Evolutionary conservation across 306 rosid genomes (phyloP).

Genomic region (Dalbergia cochinchinensis): DNA sequence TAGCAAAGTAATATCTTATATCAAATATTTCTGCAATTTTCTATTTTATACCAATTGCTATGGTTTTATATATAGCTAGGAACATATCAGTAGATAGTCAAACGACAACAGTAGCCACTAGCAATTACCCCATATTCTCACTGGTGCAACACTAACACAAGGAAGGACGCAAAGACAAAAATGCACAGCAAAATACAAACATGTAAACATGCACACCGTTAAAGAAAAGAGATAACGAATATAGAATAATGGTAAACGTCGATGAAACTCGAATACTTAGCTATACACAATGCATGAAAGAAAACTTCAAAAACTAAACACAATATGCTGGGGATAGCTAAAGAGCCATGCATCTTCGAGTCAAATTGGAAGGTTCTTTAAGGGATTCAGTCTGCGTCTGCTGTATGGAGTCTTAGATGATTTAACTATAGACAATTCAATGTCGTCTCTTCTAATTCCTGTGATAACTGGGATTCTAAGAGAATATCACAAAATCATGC

Average conservation of each 20-base stretch:
- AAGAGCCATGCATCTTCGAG: no score
- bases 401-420: not conserved
- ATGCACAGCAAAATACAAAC: not conserved
- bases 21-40: not conserved
- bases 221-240: not conserved
- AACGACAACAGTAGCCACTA: not conserved
- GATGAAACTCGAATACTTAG: not conserved
- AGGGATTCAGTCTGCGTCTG: no score
- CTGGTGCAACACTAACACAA: no score
- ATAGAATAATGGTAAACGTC: not conserved
- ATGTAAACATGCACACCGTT: not conserved
- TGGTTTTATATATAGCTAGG: not conserved
- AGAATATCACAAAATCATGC: constrained; percentile 14
- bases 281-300: not conserved
- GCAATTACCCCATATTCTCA: not conserved
- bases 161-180: not conserved
- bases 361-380: no score
- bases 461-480: not conserved
- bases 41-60: not conserved
- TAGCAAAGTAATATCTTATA: not conserved
- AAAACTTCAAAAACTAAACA: not conserved
- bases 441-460: not conserved
- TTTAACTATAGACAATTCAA: constrained; percentile 20
- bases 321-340: no score
- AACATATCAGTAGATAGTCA: not conserved